A percentile compares a stretch with the other conserved stretches of the same genome.
phyloP scores from a whole-genome alignment of 805 yeast genomes.

The Ogataea parapolymorpha region DNA sequence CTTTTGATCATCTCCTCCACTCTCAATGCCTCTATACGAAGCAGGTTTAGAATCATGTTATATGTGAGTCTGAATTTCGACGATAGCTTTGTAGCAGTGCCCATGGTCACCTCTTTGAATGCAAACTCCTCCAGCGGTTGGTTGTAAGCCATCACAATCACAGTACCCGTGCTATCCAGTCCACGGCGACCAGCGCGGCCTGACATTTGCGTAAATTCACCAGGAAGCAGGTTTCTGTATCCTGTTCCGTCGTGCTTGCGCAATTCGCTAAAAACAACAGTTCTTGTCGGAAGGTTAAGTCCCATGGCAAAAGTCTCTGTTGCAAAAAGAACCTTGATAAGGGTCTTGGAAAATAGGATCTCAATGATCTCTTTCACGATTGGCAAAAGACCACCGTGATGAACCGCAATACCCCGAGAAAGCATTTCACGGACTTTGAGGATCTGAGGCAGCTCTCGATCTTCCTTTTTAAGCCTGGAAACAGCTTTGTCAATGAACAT shows the following conservation, averaged over 20 bases:
- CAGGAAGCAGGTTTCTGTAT: conserved; percentile 81
- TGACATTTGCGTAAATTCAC: conserved; percentile 98
- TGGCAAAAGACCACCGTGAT: conserved; percentile 91
- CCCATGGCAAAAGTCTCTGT: conserved; percentile 99
- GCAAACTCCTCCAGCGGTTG: conserved; percentile 54
- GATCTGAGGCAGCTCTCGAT: conserved; percentile 90
- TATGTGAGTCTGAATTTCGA: conserved; percentile 94
- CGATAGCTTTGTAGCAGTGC: conserved; percentile 83
- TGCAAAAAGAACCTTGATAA: conserved; percentile 89
- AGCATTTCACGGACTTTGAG: conserved; percentile 75
- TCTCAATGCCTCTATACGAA: conserved; percentile 88
- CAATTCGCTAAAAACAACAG: conserved; percentile 84
- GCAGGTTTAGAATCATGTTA: conserved; percentile 87
- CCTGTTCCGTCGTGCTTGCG: conserved; percentile 89
- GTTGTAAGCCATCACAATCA: conserved; percentile 82
- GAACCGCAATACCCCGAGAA: conserved; percentile 91
- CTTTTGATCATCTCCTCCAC: conserved; percentile 99
- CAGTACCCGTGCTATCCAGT: conserved; percentile 89
- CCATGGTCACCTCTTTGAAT: conserved; percentile 79
- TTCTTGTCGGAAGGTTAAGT: conserved; percentile 90
- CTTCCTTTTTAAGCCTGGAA: conserved; percentile 83
- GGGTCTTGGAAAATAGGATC: conserved; percentile 79
- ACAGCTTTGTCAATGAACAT: conserved; percentile 92
- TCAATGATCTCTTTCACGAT: conserved; percentile 93
- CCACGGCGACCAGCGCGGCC: conserved; percentile 99